Percentiles rank a stretch among this genome's conserved stretches.
These are phyloP conservation scores for Nakaseomyces uthaithaninus DNA, from an alignment of 1,139 yeast genomes.

Conservation along the genomic window DNA sequence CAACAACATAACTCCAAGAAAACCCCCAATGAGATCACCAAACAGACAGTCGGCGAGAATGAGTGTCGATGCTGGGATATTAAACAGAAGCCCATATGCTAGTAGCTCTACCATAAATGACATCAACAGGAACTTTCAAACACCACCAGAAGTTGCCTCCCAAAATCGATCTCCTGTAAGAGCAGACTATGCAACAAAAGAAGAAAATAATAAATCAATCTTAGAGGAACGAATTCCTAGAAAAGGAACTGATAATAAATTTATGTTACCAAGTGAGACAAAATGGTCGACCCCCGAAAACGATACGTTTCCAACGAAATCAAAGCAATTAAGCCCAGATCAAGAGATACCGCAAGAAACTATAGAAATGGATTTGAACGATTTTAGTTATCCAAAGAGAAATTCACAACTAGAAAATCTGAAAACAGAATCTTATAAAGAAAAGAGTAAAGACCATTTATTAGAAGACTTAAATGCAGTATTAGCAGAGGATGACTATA, in stretches of 20 bases:
- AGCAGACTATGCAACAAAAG: slow-evolving; percentile 1
- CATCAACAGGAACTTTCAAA: slow-evolving; percentile 15
- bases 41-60: slow-evolving; percentile 5
- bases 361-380: not conserved
- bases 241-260: not conserved
- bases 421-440: not conserved
- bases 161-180: slow-evolving; percentile 7
- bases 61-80: not conserved
- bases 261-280: not conserved
- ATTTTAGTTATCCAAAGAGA: slow-evolving; percentile 1
- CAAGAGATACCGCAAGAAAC: not conserved
- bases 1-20: not conserved
- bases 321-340: not conserved
- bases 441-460: slow-evolving; percentile 13
- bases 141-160: not conserved
- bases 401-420: slow-evolving; percentile 1
- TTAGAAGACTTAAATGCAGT: slow-evolving; percentile 25
- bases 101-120: slow-evolving; percentile 19
- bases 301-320: not conserved
- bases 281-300: slow-evolving; percentile 4
- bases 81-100: slow-evolving; percentile 22
- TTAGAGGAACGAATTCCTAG: not conserved
- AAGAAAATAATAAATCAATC: slow-evolving; percentile 1
- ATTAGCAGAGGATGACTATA: slow-evolving; percentile 10
- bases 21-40: slow-evolving; percentile 8